Base-by-base conservation (phyloP, 2,329 filamentous ascomycete species). In the Dichotomopilus funicola region DNA sequence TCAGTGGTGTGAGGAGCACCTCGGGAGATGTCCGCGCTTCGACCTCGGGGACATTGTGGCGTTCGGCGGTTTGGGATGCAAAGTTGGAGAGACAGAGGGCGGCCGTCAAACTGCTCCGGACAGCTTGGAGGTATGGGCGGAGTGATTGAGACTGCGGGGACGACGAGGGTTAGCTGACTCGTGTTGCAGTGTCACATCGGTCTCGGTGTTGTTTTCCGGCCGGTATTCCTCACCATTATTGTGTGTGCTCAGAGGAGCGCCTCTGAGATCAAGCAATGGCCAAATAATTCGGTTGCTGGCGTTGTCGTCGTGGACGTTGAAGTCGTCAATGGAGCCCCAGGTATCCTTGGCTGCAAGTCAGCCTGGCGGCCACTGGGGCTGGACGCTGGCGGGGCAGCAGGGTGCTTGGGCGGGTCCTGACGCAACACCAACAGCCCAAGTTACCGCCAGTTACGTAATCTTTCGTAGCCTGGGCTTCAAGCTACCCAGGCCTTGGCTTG, bases 41-140 rank as follows among this genome's bases (percentile, higher is more conserved):
- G 67, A 99, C 88, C 73, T 99, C 94, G 59, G 94, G 94, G 46
- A 97, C 92, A 78, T 99, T 99, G 77, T 97, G 94, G 65, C 94
- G 82, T 78, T 99, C 95, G 54, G 91, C 89, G 46, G 89, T 90
- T 75, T 99, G 94, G 49, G 92, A 97, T 61, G 94, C 92, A 74
- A 99, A 99, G 80, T 99, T 95, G 72, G 91, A 92, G 57, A 95
- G 82, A 57, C 90, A 92, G 64, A 99, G 86, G 63, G 94, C 92
- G 62, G 92, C 90, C 42, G 91, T 97, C 68, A 99, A 81, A 68
- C 89, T 95, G 70, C 89, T 91, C 67, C 94, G 89, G 67, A 97
- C 94, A 73, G 89, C 95, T 79, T 95, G 90, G 65, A 96, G 88
- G 76, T 97, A 96, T 55, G 92, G 92, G 62, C 92, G 89, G 69